These are phyloP conservation scores for Trametes cingulata DNA, from an alignment of 768 basidiomycete genomes.

Conservation along the genomic window DNA sequence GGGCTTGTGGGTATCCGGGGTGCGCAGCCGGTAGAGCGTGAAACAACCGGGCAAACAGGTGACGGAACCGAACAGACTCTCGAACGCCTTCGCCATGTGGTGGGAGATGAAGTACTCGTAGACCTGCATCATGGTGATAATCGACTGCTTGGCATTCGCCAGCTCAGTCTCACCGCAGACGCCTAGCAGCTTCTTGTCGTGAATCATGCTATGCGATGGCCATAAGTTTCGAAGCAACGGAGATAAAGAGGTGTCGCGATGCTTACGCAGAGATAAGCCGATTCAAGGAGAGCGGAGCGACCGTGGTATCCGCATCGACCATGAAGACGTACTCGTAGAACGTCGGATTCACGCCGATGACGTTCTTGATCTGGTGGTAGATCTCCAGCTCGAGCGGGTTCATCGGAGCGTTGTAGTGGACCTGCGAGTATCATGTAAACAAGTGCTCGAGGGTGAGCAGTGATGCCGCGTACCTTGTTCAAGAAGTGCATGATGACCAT, in stretches of 20 bases:
- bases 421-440: conserved; percentile 44
- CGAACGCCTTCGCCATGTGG: conserved; percentile 98
- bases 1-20: conserved; percentile 94
- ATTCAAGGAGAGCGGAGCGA: conserved; percentile 84
- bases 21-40: conserved; percentile 93
- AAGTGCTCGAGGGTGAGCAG: not conserved
- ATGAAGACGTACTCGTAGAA: conserved; percentile 97
- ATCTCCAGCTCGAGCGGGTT: conserved; percentile 96
- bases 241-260: not conserved
- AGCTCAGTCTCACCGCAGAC: conserved; percentile 95
- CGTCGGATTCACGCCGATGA: conserved; percentile 97
- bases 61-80: conserved; percentile 94
- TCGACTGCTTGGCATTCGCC: conserved; percentile 90
- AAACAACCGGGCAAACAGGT: conserved; percentile 99
- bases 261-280: conserved; percentile 91
- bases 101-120: conserved; percentile 99
- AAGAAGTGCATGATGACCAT: conserved; percentile 96
- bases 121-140: conserved; percentile 98
- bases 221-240: not conserved
- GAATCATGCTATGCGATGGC: conserved; percentile 73
- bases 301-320: conserved; percentile 94
- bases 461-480: conserved; percentile 69
- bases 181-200: conserved; percentile 91
- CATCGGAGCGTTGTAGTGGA: conserved; percentile 97
- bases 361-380: conserved; percentile 99